Conservation (phyloP, 208 protist genomes). For the Leptomonas pyrrhocoris region DNA sequence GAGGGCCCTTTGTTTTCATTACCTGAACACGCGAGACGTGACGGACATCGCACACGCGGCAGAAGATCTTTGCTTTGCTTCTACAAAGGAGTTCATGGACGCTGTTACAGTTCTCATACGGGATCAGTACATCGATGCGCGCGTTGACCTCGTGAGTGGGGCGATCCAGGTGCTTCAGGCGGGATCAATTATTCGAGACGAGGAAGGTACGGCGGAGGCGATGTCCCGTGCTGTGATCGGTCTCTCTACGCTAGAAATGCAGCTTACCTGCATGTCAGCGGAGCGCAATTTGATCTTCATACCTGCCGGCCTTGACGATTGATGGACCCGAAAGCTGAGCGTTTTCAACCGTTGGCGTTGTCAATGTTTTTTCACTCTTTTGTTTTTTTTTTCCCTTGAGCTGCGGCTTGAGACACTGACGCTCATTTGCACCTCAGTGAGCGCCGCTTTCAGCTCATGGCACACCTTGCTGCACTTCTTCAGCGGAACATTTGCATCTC, state of each 20-base stretch:
- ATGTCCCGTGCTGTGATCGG: slow-evolving; percentile 15
- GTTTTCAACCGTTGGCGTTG: too few relatives aligned
- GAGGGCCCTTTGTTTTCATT: slow-evolving; percentile 46
- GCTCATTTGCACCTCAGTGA: neutral
- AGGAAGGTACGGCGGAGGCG: slow-evolving; percentile 3
- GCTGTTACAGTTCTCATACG: slow-evolving; percentile 16
- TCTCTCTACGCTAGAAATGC: slow-evolving; percentile 24
- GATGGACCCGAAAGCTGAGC: neutral
- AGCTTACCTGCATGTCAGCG: slow-evolving; percentile 20
- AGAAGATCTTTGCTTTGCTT: slow-evolving; percentile 15
- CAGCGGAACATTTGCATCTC: too few relatives aligned
- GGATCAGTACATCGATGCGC: slow-evolving; percentile 18
- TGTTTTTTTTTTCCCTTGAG: slow-evolving; percentile 17
- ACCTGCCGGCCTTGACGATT: neutral
- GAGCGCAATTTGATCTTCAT: slow-evolving; percentile 32
- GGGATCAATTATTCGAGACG: neutral
- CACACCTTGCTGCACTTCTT: too few relatives aligned
- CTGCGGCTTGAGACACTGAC: neutral
- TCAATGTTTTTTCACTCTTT: neutral
- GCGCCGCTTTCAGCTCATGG: too few relatives aligned
- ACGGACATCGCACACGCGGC: slow-evolving; percentile 27
- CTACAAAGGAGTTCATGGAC: slow-evolving; percentile 8
- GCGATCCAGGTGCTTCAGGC: slow-evolving; percentile 3
- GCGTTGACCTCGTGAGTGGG: slow-evolving; percentile 23
- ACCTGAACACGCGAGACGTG: slow-evolving; percentile 13